Percentiles rank a stretch among this genome's conserved stretches.
Conservation (phyloP, 73 alveolate genomes). For the Paramecium caudatum region DNA sequence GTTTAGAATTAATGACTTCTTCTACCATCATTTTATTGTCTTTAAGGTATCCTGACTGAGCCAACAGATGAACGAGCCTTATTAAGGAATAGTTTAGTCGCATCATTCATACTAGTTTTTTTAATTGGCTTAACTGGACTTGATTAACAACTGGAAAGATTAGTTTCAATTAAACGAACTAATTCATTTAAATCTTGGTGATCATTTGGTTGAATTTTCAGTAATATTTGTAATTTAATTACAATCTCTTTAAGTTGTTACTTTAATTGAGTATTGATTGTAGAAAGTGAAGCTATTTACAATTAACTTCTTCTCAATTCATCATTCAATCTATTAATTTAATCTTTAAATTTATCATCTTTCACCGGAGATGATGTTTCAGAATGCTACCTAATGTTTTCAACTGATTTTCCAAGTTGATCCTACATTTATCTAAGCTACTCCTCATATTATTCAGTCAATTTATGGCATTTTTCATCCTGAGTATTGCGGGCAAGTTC, state of each 20-base stretch:
- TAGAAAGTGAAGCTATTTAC: neutral
- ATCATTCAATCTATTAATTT: conserved; percentile 14
- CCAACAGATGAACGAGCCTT: neutral
- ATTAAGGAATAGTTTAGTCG: neutral
- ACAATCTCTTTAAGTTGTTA: neutral
- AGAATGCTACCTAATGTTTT: neutral
- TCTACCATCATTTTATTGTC: too few relatives aligned
- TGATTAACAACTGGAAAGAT: neutral
- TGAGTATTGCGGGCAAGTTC: too few relatives aligned
- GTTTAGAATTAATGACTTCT: too few relatives aligned
- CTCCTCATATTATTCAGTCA: neutral
- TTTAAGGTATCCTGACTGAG: too few relatives aligned
- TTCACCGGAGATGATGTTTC: neutral
- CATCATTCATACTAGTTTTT: neutral
- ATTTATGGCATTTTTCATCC: neutral
- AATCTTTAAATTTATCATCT: conserved; percentile 33
- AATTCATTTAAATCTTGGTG: conserved; percentile 17
- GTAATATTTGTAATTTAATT: neutral
- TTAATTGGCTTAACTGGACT: neutral
- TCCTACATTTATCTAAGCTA: conserved; percentile 3
- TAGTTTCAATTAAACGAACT: neutral
- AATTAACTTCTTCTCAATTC: neutral
- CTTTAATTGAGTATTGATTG: neutral
- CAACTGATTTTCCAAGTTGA: neutral
- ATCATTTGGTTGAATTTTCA: neutral